Evolutionary conservation across 2,329 filamentous ascomycete genomes (phyloP).

Genomic region (Clonostachys rhizophaga): DNA sequence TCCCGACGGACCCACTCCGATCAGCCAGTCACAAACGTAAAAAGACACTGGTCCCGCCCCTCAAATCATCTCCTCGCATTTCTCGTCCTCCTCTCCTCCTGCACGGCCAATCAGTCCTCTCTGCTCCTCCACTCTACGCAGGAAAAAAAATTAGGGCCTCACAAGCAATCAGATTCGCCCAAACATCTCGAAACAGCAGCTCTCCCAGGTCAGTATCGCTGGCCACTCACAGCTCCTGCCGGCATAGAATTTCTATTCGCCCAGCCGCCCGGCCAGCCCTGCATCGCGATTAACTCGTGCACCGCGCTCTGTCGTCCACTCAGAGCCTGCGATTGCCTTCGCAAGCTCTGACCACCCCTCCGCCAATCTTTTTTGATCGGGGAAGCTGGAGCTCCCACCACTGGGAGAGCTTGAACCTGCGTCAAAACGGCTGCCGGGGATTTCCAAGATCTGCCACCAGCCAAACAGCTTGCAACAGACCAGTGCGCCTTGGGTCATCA

Average conservation of each 20-base stretch:
- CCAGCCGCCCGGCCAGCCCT: not conserved
- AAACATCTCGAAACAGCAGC: not conserved
- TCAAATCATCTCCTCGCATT: conserved; percentile 49
- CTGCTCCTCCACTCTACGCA: conserved; percentile 28
- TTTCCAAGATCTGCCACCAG: too few species aligned
- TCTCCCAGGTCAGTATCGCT: conserved; percentile 1
- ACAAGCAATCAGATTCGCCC: conserved; percentile 6
- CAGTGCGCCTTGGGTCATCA: too few species aligned
- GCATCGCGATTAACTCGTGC: not conserved
- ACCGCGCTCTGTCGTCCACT: conserved; percentile 1
- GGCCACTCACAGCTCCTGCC: conserved; percentile 6
- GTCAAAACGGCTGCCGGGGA: too few species aligned
- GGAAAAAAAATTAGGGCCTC: conserved; percentile 4
- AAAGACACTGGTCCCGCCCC: conserved; percentile 34
- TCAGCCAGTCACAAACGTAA: conserved; percentile 46
- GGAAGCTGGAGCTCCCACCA: too few species aligned
- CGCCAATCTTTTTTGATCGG: too few species aligned
- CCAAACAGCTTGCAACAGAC: too few species aligned
- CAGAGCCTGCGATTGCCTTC: not conserved
- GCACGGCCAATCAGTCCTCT: conserved; percentile 44
- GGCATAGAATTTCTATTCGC: conserved; percentile 3
- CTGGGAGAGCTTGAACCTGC: too few species aligned
- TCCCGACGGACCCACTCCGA: conserved; percentile 22
- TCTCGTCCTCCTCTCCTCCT: conserved; percentile 34
- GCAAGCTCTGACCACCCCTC: conserved; percentile 9